phyloP scores from a whole-genome alignment of 169 alveolate genomes.

The Plasmodium malariae region DNA sequence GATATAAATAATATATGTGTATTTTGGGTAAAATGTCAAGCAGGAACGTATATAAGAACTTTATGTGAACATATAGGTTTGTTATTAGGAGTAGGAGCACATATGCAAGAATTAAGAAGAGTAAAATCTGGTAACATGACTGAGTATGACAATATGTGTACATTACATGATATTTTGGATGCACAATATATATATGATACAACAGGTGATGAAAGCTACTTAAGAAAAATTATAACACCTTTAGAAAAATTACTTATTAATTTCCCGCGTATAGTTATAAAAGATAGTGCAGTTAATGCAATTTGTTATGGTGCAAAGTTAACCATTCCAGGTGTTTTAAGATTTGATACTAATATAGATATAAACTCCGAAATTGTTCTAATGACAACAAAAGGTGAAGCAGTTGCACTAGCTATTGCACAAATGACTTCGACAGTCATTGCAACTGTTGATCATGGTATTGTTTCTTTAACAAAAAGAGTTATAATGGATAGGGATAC shows the following conservation, averaged over 20 bases:
- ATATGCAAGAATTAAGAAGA: conserved; percentile 99
- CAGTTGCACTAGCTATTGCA: conserved; percentile 98
- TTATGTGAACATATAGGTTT: conserved; percentile 99
- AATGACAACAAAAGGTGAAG: conserved; percentile 99
- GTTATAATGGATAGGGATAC: conserved; percentile 99
- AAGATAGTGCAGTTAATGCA: conserved; percentile 99
- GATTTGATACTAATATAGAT: conserved; percentile 98
- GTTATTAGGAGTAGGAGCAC: conserved; percentile 99
- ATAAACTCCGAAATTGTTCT: conserved; percentile 96
- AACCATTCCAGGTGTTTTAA: conserved; percentile 99
- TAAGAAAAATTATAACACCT: conserved; percentile 98
- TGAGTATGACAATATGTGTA: conserved; percentile 97
- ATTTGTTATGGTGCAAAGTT: conserved; percentile 99
- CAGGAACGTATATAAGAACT: conserved; percentile 99
- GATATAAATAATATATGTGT: conserved; percentile 96
- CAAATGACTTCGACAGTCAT: conserved; percentile 99
- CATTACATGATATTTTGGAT: conserved; percentile 99
- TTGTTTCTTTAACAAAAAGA: conserved; percentile 98
- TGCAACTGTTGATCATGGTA: conserved; percentile 99
- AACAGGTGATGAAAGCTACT: conserved; percentile 96
- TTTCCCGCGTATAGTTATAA: conserved; percentile 98
- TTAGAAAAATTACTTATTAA: conserved; percentile 96
- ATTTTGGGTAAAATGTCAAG: conserved; percentile 99
- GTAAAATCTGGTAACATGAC: conserved; percentile 97
- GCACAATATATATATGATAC: conserved; percentile 96